Evolutionary conservation across 148 eudicot species (phyloP).

Genomic region (Amaranthus cruentus): DNA sequence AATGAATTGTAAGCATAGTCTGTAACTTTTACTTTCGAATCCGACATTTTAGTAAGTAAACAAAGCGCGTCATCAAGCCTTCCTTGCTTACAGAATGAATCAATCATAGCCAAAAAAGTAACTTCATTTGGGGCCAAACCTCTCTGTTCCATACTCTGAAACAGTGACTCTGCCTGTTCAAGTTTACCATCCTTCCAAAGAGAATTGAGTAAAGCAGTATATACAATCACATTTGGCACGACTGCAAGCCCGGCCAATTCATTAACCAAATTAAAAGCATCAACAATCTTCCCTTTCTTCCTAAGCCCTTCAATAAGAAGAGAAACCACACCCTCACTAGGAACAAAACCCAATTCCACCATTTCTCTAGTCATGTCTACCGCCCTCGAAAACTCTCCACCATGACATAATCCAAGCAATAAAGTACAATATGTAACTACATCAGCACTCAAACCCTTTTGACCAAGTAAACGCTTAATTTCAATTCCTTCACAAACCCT

Average conservation of each 20-base stretch:
- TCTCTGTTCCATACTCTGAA: constrained; percentile 42
- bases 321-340: constrained; percentile 62
- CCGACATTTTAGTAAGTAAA: constrained; percentile 45
- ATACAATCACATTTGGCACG: constrained; percentile 56
- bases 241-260: constrained; percentile 39
- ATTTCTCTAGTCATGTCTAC: constrained; percentile 48
- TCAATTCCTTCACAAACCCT: constrained; percentile 60
- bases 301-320: constrained; percentile 71
- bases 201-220: constrained; percentile 59
- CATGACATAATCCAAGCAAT: constrained; percentile 57
- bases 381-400: constrained; percentile 43
- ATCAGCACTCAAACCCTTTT: constrained; percentile 59
- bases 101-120: constrained; percentile 58
- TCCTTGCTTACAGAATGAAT: constrained; percentile 55
- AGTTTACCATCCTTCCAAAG: constrained; percentile 58
- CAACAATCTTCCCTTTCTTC: constrained; percentile 42
- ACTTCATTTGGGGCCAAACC: constrained; percentile 58
- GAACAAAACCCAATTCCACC: constrained; percentile 55
- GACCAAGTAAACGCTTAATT: constrained; percentile 43
- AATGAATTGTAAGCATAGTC: constrained; percentile 62
- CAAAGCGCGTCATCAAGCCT: constrained; percentile 45
- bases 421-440: constrained; percentile 67
- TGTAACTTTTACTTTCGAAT: constrained; percentile 41
- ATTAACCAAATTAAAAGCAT: constrained; percentile 50
- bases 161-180: constrained; percentile 52